These are phyloP conservation scores for Inosperma sp. DNA, from an alignment of 768 basidiomycete species.

Conservation along the genomic window DNA sequence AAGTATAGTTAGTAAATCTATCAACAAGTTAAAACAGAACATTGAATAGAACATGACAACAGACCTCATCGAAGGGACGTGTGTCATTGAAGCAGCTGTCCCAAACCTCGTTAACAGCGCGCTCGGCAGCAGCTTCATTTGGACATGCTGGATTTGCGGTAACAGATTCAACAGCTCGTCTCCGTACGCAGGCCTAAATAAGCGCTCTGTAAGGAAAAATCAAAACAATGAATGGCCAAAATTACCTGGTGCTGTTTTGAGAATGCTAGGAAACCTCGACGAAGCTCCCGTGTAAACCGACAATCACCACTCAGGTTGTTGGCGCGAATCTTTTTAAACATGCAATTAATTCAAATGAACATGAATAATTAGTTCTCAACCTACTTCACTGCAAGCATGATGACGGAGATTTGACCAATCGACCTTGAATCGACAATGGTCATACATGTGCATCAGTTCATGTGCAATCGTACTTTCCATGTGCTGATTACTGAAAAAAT, in stretches of 20 bases:
- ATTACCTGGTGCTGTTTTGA: slow-evolving; percentile 91
- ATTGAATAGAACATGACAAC: background rate
- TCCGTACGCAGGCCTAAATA: slow-evolving; percentile 78
- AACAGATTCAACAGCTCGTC: slow-evolving; percentile 82
- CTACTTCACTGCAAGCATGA: slow-evolving; percentile 95
- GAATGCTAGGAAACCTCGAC: slow-evolving; percentile 71
- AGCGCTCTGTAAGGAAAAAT: background rate
- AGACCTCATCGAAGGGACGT: slow-evolving; percentile 93
- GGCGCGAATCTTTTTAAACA: slow-evolving; percentile 73
- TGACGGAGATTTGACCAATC: slow-evolving; percentile 88
- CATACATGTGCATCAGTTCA: slow-evolving; percentile 93
- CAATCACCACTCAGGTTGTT: slow-evolving; percentile 95
- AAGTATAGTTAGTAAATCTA: slow-evolving; percentile 18
- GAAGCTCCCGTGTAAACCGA: slow-evolving; percentile 74
- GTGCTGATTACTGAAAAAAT: slow-evolving; percentile 74
- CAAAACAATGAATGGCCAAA: slow-evolving; percentile 9
- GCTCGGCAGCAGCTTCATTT: slow-evolving; percentile 70
- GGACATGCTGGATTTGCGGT: slow-evolving; percentile 76
- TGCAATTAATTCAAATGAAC: background rate
- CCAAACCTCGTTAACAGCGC: slow-evolving; percentile 94
- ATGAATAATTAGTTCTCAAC: slow-evolving; percentile 22
- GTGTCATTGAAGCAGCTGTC: slow-evolving; percentile 95
- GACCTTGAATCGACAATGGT: slow-evolving; percentile 91
- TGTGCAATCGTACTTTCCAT: slow-evolving; percentile 93
- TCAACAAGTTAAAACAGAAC: background rate